Evolutionary conservation across 2,329 filamentous ascomycete species (phyloP).

Genomic region (Trichoderma brevicompactum): DNA sequence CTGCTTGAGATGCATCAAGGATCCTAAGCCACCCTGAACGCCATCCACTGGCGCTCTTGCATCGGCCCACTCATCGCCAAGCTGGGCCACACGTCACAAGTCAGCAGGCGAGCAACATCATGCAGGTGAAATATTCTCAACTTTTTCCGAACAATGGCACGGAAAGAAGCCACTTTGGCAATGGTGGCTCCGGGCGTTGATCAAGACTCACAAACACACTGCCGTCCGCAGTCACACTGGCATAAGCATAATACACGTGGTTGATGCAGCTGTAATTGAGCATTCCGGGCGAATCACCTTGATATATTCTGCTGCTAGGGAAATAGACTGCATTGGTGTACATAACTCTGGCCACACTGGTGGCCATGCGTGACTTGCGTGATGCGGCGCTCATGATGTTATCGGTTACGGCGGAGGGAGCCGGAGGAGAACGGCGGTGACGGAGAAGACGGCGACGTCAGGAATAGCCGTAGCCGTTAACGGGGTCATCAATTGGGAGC

Average conservation of each 20-base stretch:
- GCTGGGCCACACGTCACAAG: slow-evolving; percentile 49
- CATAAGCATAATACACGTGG: slow-evolving; percentile 83
- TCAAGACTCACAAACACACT: slow-evolving; percentile 69
- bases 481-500: slow-evolving; percentile 16
- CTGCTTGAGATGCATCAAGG: slow-evolving; percentile 73
- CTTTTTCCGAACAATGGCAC: background rate
- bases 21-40: slow-evolving; percentile 70
- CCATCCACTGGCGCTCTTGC: slow-evolving; percentile 73
- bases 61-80: slow-evolving; percentile 81
- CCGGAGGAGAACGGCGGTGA: slow-evolving; percentile 19
- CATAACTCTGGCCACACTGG: slow-evolving; percentile 54
- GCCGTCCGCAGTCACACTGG: slow-evolving; percentile 72
- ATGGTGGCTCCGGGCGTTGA: slow-evolving; percentile 16
- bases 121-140: slow-evolving; percentile 23
- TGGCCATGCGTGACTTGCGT: slow-evolving; percentile 51
- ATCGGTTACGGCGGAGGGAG: background rate
- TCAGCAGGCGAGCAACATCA: slow-evolving; percentile 34
- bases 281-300: slow-evolving; percentile 71
- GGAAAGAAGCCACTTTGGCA: slow-evolving; percentile 24
- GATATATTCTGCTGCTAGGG: slow-evolving; percentile 77
- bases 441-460: slow-evolving; percentile 19
- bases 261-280: slow-evolving; percentile 78
- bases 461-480: slow-evolving; percentile 17
- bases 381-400: slow-evolving; percentile 48
- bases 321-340: slow-evolving; percentile 81